phyloP scores from a whole-genome alignment of 2,329 filamentous ascomycete species.

The Aspergillus tanneri region DNA sequence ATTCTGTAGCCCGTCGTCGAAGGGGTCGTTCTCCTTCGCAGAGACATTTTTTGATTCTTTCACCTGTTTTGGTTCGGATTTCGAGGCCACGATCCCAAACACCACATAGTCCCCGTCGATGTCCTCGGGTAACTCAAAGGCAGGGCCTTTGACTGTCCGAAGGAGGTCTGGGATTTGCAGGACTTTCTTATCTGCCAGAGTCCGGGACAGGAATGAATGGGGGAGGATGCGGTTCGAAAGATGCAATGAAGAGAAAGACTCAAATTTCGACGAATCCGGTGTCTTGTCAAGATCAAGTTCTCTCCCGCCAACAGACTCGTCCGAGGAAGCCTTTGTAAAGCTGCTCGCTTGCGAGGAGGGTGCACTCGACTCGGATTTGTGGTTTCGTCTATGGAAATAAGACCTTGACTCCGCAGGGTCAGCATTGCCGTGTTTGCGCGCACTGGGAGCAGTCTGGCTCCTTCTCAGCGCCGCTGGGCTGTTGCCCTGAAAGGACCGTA shows the following conservation, averaged over 20 bases:
- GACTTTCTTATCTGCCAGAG: conserved; percentile 72
- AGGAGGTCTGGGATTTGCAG: conserved; percentile 79
- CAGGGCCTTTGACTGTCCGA: conserved; percentile 74
- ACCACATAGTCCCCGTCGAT: conserved; percentile 88
- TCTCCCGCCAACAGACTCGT: conserved; percentile 19
- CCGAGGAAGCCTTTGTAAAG: conserved; percentile 18
- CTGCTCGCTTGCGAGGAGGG: conserved; percentile 13
- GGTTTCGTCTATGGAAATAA: conserved; percentile 24
- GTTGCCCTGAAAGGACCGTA: conserved; percentile 34
- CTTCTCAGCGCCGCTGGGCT: conserved; percentile 32
- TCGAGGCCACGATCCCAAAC: conserved; percentile 81
- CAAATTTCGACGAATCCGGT: conserved; percentile 65
- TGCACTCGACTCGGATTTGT: conserved; percentile 23
- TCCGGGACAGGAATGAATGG: conserved; percentile 74
- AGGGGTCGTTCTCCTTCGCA: conserved; percentile 46
- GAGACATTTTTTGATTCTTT: conserved; percentile 45
- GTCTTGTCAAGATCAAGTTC: conserved; percentile 21
- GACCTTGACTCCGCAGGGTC: conserved; percentile 20
- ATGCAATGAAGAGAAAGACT: conserved; percentile 82
- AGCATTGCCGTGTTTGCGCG: conserved; percentile 17
- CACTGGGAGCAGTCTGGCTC: conserved; percentile 36
- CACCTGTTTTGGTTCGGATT: conserved; percentile 73
- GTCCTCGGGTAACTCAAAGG: conserved; percentile 73
- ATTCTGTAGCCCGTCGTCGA: conserved; percentile 56
- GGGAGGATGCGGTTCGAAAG: conserved; percentile 79